Evolutionary conservation across 169 alveolate genomes (phyloP).

Genomic region (Plasmodium inui): DNA sequence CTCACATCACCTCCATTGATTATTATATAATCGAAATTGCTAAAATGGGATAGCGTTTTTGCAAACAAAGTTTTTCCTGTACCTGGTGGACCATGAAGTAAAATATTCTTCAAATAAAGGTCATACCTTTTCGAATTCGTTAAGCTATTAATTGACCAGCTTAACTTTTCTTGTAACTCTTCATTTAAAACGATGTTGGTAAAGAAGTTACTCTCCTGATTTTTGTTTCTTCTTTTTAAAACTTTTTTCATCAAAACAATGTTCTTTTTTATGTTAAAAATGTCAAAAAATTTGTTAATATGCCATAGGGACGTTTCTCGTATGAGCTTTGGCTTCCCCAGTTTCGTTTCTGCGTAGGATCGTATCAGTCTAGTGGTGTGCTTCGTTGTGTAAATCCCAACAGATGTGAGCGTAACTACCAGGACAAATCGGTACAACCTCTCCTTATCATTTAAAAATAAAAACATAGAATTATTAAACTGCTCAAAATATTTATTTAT

Average conservation of each 20-base stretch:
- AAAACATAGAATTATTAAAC: constrained; percentile 83
- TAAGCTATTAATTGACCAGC: constrained; percentile 95
- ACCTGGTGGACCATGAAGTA: constrained; percentile 97
- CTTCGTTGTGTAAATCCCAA: constrained; percentile 69
- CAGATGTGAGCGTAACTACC: constrained; percentile 50
- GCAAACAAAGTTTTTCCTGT: constrained; percentile 97
- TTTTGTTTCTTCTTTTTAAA: neutral
- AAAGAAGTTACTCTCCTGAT: constrained; percentile 76
- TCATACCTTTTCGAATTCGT: constrained; percentile 92
- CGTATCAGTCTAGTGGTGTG: constrained; percentile 65
- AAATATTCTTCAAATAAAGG: constrained; percentile 93
- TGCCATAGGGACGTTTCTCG: constrained; percentile 92
- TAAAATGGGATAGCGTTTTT: constrained; percentile 91
- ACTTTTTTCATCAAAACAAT: neutral
- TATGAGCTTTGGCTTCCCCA: constrained; percentile 92
- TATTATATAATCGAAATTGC: constrained; percentile 95
- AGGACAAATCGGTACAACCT: constrained; percentile 79
- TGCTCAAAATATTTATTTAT: constrained; percentile 87
- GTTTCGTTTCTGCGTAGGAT: constrained; percentile 78
- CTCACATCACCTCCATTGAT: constrained; percentile 98
- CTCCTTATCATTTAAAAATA: constrained; percentile 84
- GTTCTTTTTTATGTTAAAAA: constrained; percentile 51
- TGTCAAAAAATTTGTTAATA: constrained; percentile 76
- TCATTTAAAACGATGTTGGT: constrained; percentile 92
- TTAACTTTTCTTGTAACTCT: constrained; percentile 90